phyloP scores from a whole-genome alignment of 2,329 filamentous ascomycete genomes.

The Cytospora mali region DNA sequence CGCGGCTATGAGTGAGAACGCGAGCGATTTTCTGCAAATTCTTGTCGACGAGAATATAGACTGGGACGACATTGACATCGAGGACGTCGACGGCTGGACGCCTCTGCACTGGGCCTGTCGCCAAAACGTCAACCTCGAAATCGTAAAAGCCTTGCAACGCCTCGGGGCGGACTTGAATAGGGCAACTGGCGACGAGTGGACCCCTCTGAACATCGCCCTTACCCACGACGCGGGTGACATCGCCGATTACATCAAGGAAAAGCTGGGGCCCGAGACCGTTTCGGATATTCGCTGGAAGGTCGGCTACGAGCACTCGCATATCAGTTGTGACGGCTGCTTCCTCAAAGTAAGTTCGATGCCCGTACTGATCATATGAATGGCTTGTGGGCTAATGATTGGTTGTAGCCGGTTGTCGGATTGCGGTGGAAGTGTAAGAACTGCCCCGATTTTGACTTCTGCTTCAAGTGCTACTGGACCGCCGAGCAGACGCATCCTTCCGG shows the following conservation, averaged over 20 bases:
- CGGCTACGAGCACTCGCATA: neutral
- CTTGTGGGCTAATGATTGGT: too few relatives aligned
- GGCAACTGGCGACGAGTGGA: constrained; percentile 1
- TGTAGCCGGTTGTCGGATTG: constrained; percentile 1
- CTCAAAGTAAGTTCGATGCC: neutral
- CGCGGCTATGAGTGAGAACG: neutral
- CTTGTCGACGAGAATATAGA: neutral
- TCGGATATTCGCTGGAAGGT: neutral
- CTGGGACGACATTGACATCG: neutral
- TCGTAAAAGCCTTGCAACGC: neutral
- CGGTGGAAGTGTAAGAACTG: constrained; percentile 10
- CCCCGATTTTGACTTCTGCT: constrained; percentile 8
- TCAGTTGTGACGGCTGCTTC: neutral
- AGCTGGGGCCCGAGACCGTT: neutral
- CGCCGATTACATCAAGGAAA: neutral
- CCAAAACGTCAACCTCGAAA: neutral
- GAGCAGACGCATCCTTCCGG: too few relatives aligned
- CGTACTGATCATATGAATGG: too few relatives aligned
- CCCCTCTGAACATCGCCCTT: neutral
- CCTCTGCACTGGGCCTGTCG: constrained; percentile 6
- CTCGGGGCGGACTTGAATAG: neutral
- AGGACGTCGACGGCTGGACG: constrained; percentile 4
- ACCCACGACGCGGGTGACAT: neutral
- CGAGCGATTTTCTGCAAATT: neutral
- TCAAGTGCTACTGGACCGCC: constrained; percentile 8